Conservation (phyloP, 1,139 yeast genomes). For the Lipomyces yarrowii region DNA sequence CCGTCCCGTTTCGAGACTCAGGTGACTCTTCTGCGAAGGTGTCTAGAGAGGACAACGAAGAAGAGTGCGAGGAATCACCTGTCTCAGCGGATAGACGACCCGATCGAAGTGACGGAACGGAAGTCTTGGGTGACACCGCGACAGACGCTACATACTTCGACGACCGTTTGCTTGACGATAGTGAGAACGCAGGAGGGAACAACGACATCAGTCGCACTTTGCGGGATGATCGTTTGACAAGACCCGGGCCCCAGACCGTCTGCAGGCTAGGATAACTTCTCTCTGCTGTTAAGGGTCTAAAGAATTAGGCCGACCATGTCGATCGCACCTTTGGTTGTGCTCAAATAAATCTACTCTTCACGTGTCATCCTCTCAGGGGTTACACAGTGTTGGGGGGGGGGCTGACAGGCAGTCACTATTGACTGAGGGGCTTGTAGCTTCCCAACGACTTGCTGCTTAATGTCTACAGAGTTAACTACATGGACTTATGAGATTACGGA, state of each 20-base stretch:
- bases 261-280: background rate
- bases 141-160: background rate
- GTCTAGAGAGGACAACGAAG: background rate
- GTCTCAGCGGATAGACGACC: background rate
- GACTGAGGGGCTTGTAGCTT: too few species aligned
- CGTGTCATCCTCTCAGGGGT: background rate
- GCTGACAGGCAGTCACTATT: too few species aligned
- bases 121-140: constrained; percentile 1
- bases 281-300: background rate
- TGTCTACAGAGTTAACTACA: too few species aligned
- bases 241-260: background rate
- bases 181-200: constrained; percentile 3
- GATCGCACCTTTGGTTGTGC: background rate
- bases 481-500: too few species aligned
- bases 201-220: constrained; percentile 2
- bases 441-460: too few species aligned
- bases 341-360: background rate
- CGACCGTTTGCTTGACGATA: constrained; percentile 1
- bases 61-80: background rate
- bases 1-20: background rate
- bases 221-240: background rate
- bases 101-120: background rate
- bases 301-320: background rate
- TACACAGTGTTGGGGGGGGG: background rate
- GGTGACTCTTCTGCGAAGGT: background rate